Percentiles rank a stretch among this genome's conserved stretches.
phyloP scores from a whole-genome alignment of 148 eudicot genomes.

The Rhododendron henanense region DNA sequence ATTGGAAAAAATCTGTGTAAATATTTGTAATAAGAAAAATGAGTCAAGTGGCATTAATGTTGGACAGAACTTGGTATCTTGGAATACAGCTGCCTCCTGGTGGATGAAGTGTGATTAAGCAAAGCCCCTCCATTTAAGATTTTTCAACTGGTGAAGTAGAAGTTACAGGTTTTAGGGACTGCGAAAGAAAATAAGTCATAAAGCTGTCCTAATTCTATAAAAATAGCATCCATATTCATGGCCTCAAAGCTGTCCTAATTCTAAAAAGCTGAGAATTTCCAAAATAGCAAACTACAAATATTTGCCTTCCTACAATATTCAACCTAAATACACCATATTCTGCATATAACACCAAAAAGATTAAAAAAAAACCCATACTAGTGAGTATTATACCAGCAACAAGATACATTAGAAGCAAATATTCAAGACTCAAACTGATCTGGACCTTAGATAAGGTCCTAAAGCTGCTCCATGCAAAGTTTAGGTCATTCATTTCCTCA shows the following conservation, averaged over 20 bases:
- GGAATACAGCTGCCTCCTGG: background rate
- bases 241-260: background rate
- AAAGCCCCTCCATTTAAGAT: background rate
- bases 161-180: background rate
- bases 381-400: background rate
- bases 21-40: background rate
- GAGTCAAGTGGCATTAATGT: background rate
- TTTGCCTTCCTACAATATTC: background rate
- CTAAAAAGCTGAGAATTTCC: background rate
- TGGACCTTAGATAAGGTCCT: background rate
- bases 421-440: background rate
- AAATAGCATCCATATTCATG: background rate
- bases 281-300: background rate
- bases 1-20: background rate
- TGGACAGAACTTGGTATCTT: background rate
- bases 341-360: background rate
- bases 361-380: background rate
- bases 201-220: background rate
- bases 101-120: background rate
- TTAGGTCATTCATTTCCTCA: background rate
- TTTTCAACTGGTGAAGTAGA: background rate
- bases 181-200: background rate
- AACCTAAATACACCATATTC: background rate
- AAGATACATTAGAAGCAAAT: background rate
- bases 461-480: background rate